phyloP scores from a whole-genome alignment of 345 rosid species.

The Syzygium grande region DNA sequence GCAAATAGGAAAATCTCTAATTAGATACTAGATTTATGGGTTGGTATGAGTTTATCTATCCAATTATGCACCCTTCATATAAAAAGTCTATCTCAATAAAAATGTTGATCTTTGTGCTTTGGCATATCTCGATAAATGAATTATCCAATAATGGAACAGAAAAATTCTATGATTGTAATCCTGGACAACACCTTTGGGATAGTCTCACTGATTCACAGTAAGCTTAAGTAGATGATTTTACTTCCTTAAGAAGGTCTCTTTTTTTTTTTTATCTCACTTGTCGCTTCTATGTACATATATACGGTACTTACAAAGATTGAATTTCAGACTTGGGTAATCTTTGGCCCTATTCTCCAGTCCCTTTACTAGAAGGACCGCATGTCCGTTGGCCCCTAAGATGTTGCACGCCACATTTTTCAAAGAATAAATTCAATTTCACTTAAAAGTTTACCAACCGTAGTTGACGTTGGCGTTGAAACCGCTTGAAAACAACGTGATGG shows the following conservation, averaged over 20 bases:
- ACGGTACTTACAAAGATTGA: too few species aligned
- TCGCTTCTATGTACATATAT: too few species aligned
- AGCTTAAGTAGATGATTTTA: not conserved
- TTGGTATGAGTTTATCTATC: not conserved
- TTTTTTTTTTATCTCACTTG: too few species aligned
- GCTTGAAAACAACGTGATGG: not conserved
- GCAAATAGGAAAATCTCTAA: fast-evolving
- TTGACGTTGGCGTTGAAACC: not conserved
- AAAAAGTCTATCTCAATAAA: not conserved
- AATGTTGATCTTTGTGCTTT: not conserved
- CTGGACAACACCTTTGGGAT: not conserved
- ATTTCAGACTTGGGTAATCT: too few species aligned
- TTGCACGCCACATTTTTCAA: not conserved
- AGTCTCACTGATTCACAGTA: not conserved
- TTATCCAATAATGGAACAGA: not conserved
- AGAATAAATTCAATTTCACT: not conserved
- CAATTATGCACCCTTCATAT: not conserved
- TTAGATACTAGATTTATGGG: not conserved
- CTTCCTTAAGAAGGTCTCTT: not conserved
- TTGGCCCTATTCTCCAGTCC: too few species aligned
- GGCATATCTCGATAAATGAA: not conserved
- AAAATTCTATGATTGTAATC: not conserved
- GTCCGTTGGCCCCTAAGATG: not conserved
- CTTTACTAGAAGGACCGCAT: too few species aligned
- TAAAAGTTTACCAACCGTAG: not conserved